These are phyloP conservation scores for Aquilaria agallochum DNA, from an alignment of 441 rosid genomes.

Conservation along the genomic window DNA sequence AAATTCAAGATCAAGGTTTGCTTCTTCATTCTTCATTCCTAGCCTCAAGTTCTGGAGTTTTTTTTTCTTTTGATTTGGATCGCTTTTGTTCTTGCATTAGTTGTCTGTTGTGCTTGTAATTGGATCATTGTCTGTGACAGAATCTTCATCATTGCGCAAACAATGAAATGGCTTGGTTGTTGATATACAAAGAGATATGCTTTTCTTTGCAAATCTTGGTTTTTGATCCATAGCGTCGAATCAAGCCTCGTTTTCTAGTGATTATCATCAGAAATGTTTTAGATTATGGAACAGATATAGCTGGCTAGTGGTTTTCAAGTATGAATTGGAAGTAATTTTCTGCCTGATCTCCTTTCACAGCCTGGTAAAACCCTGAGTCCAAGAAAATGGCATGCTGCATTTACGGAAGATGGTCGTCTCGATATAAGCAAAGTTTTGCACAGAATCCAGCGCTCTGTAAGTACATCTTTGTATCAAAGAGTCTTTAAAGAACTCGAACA, in stretches of 20 bases:
- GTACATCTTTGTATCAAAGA: conserved; percentile 13
- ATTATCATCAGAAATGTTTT: too few species aligned
- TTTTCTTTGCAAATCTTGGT: too few species aligned
- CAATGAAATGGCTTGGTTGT: too few species aligned
- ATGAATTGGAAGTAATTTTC: too few species aligned
- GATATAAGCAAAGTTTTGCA: conserved; percentile 73
- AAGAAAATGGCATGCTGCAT: conserved; percentile 93
- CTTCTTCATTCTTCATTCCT: background rate
- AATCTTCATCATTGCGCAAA: too few species aligned
- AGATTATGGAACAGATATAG: too few species aligned
- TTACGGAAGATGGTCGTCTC: conserved; percentile 62
- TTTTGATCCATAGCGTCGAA: too few species aligned
- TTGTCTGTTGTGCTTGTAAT: too few species aligned
- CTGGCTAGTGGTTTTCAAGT: too few species aligned
- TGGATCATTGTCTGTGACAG: too few species aligned
- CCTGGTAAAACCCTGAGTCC: conserved; percentile 90
- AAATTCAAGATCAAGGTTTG: conserved; percentile 85
- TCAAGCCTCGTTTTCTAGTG: too few species aligned
- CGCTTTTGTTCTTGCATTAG: background rate
- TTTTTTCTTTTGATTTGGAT: conserved; percentile 11
- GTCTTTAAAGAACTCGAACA: background rate
- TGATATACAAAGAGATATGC: too few species aligned
- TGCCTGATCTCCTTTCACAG: conserved; percentile 33
- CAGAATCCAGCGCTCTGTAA: conserved; percentile 88
- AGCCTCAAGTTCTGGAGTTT: background rate